Conservation (phyloP, 2,329 filamentous ascomycete species). For the Ambrosiella cleistominuta region DNA sequence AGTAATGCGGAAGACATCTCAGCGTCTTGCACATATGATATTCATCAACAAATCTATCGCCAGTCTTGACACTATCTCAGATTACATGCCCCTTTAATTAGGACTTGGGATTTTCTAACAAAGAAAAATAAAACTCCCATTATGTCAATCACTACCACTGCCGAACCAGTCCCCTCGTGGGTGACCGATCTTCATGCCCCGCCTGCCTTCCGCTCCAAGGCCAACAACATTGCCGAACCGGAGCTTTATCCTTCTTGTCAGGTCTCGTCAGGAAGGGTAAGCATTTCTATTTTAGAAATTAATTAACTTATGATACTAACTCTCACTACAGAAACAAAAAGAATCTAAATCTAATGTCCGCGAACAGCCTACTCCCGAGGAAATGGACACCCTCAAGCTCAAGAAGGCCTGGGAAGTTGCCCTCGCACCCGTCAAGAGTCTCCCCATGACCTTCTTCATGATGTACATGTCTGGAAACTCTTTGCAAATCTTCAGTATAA, state of each 20-base stretch:
- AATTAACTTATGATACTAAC: not conserved
- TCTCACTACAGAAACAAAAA: slow-evolving; percentile 31
- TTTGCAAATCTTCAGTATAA: slow-evolving; percentile 96
- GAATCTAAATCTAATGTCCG: slow-evolving; percentile 28
- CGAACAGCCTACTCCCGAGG: slow-evolving; percentile 54
- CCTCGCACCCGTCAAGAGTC: slow-evolving; percentile 75
- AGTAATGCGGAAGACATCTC: not conserved
- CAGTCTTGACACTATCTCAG: not conserved
- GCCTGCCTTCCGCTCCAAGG: slow-evolving; percentile 47
- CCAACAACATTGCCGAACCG: slow-evolving; percentile 58
- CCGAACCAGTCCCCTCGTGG: slow-evolving; percentile 48
- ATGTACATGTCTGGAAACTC: slow-evolving; percentile 99
- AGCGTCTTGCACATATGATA: not conserved
- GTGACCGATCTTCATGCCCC: slow-evolving; percentile 61
- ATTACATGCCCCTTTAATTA: not conserved
- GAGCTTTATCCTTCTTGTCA: slow-evolving; percentile 55
- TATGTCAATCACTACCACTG: not conserved
- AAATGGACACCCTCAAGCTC: slow-evolving; percentile 89
- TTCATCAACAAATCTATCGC: not conserved
- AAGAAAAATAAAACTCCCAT: not conserved
- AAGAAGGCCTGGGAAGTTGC: slow-evolving; percentile 99
- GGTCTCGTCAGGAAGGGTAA: slow-evolving; percentile 36
- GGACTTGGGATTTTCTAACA: not conserved
- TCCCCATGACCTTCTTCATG: slow-evolving; percentile 98
- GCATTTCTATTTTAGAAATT: not conserved